Percentiles rank a stretch among this genome's conserved stretches.
Evolutionary conservation across 1,284 basidiomycete genomes (phyloP).

Genomic region (Athelia sp.): DNA sequence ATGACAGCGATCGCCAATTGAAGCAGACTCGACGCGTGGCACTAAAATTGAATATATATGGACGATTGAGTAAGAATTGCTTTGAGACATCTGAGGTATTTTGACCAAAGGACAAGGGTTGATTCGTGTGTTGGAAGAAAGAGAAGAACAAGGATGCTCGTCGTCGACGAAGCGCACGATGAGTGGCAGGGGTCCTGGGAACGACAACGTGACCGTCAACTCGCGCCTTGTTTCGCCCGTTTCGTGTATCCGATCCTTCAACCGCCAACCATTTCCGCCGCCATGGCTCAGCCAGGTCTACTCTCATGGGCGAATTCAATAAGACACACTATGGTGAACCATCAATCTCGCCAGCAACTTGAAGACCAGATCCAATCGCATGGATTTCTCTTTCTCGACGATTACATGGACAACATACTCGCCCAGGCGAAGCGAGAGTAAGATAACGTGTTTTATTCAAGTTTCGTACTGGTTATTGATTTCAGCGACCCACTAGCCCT

Average conservation of each 20-base stretch:
- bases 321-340: conserved; percentile 62
- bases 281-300: conserved; percentile 38
- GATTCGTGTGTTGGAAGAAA: too few relatives aligned
- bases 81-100: too few relatives aligned
- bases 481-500: too few relatives aligned
- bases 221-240: neutral
- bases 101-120: too few relatives aligned
- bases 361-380: conserved; percentile 68
- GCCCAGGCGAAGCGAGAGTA: conserved; percentile 62
- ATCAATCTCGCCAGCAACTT: conserved; percentile 63
- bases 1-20: too few relatives aligned
- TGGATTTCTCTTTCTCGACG: conserved; percentile 72
- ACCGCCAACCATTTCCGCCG: neutral
- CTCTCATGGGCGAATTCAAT: conserved; percentile 63
- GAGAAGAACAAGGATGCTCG: too few relatives aligned
- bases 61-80: too few relatives aligned
- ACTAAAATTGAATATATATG: too few relatives aligned
- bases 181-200: too few relatives aligned
- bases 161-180: too few relatives aligned
- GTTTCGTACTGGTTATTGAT: too few relatives aligned
- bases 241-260: neutral
- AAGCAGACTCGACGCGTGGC: too few relatives aligned
- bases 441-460: conserved; percentile 17
- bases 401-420: conserved; percentile 70
- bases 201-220: conserved; percentile 2